Base-by-base conservation (phyloP, 257 asterid species). In the Schizonepeta tenuifolia region DNA sequence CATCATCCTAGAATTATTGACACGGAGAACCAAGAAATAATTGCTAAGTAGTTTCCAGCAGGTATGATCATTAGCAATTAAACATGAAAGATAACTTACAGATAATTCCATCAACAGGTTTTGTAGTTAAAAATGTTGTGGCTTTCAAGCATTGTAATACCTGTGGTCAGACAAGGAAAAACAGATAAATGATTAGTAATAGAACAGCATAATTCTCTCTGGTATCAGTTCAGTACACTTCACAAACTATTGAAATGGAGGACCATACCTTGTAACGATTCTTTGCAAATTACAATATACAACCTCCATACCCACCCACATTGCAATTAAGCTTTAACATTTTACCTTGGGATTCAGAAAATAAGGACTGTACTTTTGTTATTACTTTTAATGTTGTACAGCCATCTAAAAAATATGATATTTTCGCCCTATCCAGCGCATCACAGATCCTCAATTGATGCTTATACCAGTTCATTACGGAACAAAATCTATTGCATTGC, bases 61-160 rank as follows among this genome's bases (percentile, higher is more conserved):
- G 53, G 53, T 38, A 54, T 31, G 6, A 55, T 20, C 13, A 65
- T 22, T n/a, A 70, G 50, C 74, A 36, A 28, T 49, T 14, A 76
- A 69, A 65, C 12, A 68, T 65, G 74, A 44, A 78, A 61, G 80
- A 67, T 73, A 66, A 78, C 94, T 86, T 79, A 89, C 95, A 28
- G 85, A 46, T 67, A 64, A 61, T 41, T 78, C 92, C 96, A 90
- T 90, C 75, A 66, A 75, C 67, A 33, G 50, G 64, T 69, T 21
- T 59, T 43, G 43, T 63, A 54, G 62, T 11, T 70, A 70, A 68
- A 78, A 55, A 62, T 38, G 61, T 44, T 55, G 57, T 44, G 67
- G 77, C 79, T 65, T 71, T 59, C 67, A 71, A 22, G 62, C 77
- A 67, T 72, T 69, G 78, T 47, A 26, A 70, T 57, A 77, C 82